These are phyloP conservation scores for Lasiodiplodia gonubiensis DNA, from an alignment of 2,329 filamentous ascomycete species.

Conservation along the genomic window DNA sequence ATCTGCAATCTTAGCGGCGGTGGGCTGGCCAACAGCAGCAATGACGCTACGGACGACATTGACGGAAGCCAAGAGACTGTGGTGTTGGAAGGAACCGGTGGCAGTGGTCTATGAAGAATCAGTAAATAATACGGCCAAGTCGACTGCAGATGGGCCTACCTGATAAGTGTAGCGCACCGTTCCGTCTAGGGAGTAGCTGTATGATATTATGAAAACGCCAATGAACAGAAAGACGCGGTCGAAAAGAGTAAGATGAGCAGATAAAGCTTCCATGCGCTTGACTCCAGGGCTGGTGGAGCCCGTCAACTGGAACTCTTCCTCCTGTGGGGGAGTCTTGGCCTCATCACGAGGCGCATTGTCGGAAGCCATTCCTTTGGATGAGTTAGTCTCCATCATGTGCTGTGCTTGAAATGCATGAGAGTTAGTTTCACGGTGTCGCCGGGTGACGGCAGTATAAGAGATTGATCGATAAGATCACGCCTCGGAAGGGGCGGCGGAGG, in stretches of 20 bases:
- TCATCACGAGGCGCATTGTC: not conserved
- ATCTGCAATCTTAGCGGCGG: constrained; percentile 66
- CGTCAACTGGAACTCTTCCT: constrained; percentile 32
- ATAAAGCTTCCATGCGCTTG: constrained; percentile 63
- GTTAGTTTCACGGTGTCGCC: not conserved
- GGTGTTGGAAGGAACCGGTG: constrained; percentile 57
- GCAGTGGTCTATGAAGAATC: constrained; percentile 54
- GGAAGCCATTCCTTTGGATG: constrained; percentile 1
- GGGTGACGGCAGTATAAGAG: constrained; percentile 7
- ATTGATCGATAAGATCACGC: constrained; percentile 23
- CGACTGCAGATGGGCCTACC: no score
- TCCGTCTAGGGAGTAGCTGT: constrained; percentile 67
- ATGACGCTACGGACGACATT: constrained; percentile 65
- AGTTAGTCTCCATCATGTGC: constrained; percentile 6
- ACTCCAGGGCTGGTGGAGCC: constrained; percentile 59
- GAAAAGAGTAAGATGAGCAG: constrained; percentile 56
- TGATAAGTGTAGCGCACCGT: constrained; percentile 62
- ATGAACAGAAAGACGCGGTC: constrained; percentile 66
- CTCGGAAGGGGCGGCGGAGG: not conserved
- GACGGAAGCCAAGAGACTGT: constrained; percentile 65
- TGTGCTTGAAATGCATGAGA: not conserved
- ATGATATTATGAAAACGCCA: constrained; percentile 67
- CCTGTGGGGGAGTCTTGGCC: constrained; percentile 15
- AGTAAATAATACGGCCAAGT: constrained; percentile 2
- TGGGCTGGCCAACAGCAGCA: constrained; percentile 63